Conservation (phyloP, 768 basidiomycete species). For the Lactifluus volemus region DNA sequence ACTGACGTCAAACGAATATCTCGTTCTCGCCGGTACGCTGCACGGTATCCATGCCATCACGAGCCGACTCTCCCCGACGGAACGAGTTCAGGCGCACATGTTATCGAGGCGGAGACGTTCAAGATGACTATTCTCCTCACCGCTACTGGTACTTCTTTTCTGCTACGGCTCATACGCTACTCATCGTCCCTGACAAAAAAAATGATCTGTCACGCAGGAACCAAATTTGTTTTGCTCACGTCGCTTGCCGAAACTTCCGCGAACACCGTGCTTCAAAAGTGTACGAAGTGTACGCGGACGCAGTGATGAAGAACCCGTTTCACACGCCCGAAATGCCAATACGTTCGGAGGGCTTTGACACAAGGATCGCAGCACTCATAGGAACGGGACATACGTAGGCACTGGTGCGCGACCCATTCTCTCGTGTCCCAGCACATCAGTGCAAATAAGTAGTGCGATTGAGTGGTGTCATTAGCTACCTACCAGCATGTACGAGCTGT, state of each 20-base stretch:
- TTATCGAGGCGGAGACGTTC: conserved; percentile 95
- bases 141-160: conserved; percentile 56
- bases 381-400: conserved; percentile 9
- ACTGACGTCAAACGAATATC: conserved; percentile 87
- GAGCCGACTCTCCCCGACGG: conserved; percentile 76
- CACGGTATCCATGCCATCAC: conserved; percentile 99
- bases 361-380: conserved; percentile 51
- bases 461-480: conserved; percentile 10
- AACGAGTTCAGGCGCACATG: conserved; percentile 77
- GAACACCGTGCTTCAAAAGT: conserved; percentile 66
- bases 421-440: not conserved
- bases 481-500: not conserved
- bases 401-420: not conserved
- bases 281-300: conserved; percentile 90
- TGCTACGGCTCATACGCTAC: not conserved
- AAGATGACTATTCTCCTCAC: conserved; percentile 90
- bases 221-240: conserved; percentile 90
- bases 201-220: conserved; percentile 43
- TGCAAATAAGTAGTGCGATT: not conserved
- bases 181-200: not conserved
- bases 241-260: conserved; percentile 67
- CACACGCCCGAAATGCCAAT: conserved; percentile 99
- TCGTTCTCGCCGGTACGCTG: conserved; percentile 91
- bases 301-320: conserved; percentile 99
- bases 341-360: conserved; percentile 82